Evolutionary conservation across 305 asterid genomes (phyloP), one percentile per base, ranked within the genome.

Genomic region (Andrographis paniculata): DNA sequence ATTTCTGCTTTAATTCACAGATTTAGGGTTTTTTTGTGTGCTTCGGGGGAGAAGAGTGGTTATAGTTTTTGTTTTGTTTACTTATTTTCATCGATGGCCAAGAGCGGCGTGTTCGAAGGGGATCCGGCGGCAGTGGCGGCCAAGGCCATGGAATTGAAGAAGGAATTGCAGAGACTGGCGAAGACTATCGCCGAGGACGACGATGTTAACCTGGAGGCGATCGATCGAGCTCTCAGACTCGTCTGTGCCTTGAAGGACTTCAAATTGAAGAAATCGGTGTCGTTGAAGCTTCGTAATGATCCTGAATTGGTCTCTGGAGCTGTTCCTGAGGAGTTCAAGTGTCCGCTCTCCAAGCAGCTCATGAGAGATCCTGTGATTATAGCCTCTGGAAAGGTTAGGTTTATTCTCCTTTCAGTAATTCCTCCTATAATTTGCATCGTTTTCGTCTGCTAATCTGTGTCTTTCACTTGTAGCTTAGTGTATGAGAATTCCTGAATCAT

Each of bases 321-420:
- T 14, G 76, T 68, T 47, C 87, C 87, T 58, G 75, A 78, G 53
- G 82, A 71, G 55, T 78, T 78, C 33, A 66, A 59, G 35, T 78
- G 87, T 61, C 87, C 82, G 5, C 71, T 78, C 9, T 78, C 87
- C 0, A 78, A 71, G 60, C 66, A 71, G 23, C 59, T 78, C 37
- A 74, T 78, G 87, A 61, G 70, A 48, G 87, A 78, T 64, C 87
- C 87, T 47, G 87, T 78, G 31, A 61, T 78, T 68, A 20, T 78
- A 36, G 24, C 79, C 67, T 58, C 72, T 33, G 87, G 82, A 55
- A 66, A 68, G 87, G 85, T 77, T 12, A 20, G 45, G 4, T 8
- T 50, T 23, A 15, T 18, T 38, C 20, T n/a, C 24, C 1, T 2
- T 36, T 41, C 33, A 13, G 42, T 37, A 13, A 13, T 37, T 13